Evolutionary conservation across 305 asterid genomes (phyloP).

Genomic region (Petunia hybrid): DNA sequence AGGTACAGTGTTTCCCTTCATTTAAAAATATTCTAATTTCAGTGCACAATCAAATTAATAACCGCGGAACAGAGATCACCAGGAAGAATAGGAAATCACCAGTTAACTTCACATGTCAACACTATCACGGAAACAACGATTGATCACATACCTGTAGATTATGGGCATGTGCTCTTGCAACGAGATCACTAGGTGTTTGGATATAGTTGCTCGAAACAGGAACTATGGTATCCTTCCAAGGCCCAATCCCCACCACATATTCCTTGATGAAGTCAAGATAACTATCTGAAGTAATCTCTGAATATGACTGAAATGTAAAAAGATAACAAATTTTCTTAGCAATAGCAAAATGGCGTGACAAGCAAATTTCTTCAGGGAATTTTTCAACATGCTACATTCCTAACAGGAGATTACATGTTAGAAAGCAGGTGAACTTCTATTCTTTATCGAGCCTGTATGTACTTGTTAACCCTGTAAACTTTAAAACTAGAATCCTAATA

Average conservation of each 20-base stretch:
- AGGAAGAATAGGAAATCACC: background rate
- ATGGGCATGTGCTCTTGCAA: conserved; percentile 83
- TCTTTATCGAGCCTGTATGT: conserved; percentile 19
- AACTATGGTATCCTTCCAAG: conserved; percentile 86
- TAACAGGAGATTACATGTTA: background rate
- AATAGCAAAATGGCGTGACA: background rate
- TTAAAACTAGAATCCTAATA: conserved; percentile 16
- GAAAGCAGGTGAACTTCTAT: background rate
- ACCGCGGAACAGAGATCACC: background rate
- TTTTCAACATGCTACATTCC: conserved; percentile 19
- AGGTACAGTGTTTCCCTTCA: background rate
- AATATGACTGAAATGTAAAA: conserved; percentile 62
- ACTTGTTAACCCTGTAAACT: background rate
- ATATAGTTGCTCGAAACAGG: conserved; percentile 62
- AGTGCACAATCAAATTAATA: background rate
- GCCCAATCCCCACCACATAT: conserved; percentile 90
- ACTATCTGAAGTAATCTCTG: conserved; percentile 85
- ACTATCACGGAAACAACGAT: background rate
- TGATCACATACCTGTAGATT: conserved; percentile 80
- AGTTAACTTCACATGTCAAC: conserved; percentile 17
- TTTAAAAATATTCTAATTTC: background rate
- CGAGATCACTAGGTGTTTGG: conserved; percentile 71
- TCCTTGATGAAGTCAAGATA: conserved; percentile 86
- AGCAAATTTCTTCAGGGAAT: background rate
- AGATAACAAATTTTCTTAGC: background rate